Base-by-base conservation (phyloP, 1,139 yeast species). In the Kodamaea derodonti region DNA sequence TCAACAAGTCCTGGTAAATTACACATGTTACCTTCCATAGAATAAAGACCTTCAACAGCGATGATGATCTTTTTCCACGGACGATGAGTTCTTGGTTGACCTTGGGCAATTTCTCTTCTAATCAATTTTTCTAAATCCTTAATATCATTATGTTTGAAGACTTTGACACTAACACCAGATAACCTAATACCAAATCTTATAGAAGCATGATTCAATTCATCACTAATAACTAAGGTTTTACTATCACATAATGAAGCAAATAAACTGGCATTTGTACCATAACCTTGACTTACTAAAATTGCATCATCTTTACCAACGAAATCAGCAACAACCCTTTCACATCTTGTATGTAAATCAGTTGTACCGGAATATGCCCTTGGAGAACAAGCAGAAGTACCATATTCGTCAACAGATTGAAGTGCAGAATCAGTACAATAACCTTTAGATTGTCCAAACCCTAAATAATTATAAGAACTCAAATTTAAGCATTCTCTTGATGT, bases 11-110 rank as follows among this genome's bases (percentile, higher is more conserved):
- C 74, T 9, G 97, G 97, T 48, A 92, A 70, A 55, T 92, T 84
- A 58, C 88, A 80, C 78, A 88, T 72, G 44, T 95, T 88, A 49
- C 99, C 99, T 64, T 92, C 99, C 99, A 92, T 92, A 14, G 97
- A 86, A 57, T 86, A 92, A 46, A 92, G 72, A 33, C 98, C 99
- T 68, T 92, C 99, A 31, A 92, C 95, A 37, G 95, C 94, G 47
- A 92, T 78, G 45, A 94, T 62, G 42, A 92, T 92, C 62, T 92
- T 94, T 50, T 81, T 82, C 98, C 98, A 92, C 4, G 99, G 98
- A 46, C 97, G 84, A 58, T 90, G 97, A 14, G 94, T 80, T 56
- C 87, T 84, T 35, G 97, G 95, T 66, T 92, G 98, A 40, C 99
- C 99, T 58, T 87, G 95, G 14, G 95, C 82, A 50, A 92, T 94